phyloP scores from a whole-genome alignment of 140 eudicot genomes.

The Bidens hawaiensis region DNA sequence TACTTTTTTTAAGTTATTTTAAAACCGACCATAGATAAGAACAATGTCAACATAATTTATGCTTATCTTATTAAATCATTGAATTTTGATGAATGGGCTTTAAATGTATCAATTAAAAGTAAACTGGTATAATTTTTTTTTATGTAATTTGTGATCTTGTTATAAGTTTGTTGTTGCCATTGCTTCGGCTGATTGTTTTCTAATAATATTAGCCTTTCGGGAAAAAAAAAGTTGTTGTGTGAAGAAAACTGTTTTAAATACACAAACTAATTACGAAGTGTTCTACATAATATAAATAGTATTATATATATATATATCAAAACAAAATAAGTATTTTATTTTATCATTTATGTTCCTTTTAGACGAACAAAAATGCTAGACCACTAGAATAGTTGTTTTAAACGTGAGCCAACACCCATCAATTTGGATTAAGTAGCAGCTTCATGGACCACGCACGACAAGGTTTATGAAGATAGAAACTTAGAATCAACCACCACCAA shows the following conservation, averaged over 20 bases:
- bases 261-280: not conserved
- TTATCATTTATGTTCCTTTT: not conserved
- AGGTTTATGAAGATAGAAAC: not conserved
- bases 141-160: no score
- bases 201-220: no score
- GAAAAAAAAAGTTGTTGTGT: not conserved
- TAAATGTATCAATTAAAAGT: not conserved
- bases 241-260: not conserved
- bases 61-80: not conserved
- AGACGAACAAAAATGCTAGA: not conserved
- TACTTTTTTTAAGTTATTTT: not conserved
- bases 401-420: not conserved
- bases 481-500: not conserved
- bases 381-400: not conserved
- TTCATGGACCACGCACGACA: not conserved
- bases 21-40: not conserved
- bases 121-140: no score
- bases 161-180: no score
- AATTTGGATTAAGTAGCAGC: not conserved
- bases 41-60: not conserved
- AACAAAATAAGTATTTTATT: not conserved
- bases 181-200: no score
- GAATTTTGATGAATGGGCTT: not conserved
- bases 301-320: no score
- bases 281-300: not conserved